These are phyloP conservation scores for Suhomyces sp. DNA, from an alignment of 805 yeast species.

Conservation along the genomic window DNA sequence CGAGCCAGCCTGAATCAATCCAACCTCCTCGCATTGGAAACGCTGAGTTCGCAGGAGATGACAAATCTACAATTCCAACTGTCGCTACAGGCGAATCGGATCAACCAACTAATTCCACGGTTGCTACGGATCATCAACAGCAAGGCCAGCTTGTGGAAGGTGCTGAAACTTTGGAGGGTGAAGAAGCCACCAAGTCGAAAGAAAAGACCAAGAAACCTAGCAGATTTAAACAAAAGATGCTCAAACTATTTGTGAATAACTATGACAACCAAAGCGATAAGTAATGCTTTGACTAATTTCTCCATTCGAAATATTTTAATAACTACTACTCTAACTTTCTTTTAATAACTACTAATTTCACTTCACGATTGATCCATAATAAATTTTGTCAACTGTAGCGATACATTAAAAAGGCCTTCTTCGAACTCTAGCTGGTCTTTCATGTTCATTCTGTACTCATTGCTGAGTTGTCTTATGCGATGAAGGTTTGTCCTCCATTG, in stretches of 20 bases:
- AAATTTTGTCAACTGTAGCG: background rate
- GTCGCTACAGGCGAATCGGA: constrained; percentile 5
- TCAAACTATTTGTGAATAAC: constrained; percentile 31
- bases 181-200: constrained; percentile 3
- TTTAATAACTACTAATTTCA: background rate
- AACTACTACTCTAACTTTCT: background rate
- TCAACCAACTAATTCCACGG: constrained; percentile 8
- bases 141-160: constrained; percentile 2
- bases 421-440: background rate
- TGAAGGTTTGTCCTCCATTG: background rate
- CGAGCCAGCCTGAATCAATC: background rate
- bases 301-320: background rate
- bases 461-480: background rate
- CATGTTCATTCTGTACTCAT: background rate
- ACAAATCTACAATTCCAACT: constrained; percentile 8
- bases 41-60: constrained; percentile 5
- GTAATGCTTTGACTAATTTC: background rate
- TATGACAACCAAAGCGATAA: constrained; percentile 17
- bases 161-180: background rate
- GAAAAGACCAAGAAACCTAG: constrained; percentile 10
- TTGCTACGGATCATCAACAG: constrained; percentile 7
- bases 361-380: background rate
- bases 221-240: constrained; percentile 19
- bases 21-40: background rate
- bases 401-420: background rate